These are phyloP conservation scores for Inonotus hispidus DNA, from an alignment of 1,284 basidiomycete genomes.

Conservation along the genomic window DNA sequence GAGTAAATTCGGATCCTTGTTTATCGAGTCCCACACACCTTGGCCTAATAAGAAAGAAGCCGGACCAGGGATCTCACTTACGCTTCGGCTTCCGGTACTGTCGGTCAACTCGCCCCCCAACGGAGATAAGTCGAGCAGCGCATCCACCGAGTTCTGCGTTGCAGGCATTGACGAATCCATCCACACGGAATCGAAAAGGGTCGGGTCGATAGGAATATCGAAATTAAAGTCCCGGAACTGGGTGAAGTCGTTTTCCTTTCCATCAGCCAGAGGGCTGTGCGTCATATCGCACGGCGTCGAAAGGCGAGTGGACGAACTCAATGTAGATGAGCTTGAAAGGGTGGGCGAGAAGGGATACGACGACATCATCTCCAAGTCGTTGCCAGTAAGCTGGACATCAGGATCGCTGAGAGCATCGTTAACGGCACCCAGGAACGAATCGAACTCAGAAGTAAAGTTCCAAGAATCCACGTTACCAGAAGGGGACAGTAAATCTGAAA, in stretches of 20 bases:
- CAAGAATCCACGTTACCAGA: not conserved
- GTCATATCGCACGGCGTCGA: conserved; percentile 14
- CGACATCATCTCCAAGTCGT: conserved; percentile 5
- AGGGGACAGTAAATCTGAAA: not conserved
- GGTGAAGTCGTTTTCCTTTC: conserved; percentile 7
- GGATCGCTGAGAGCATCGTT: conserved; percentile 3
- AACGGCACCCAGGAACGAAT: conserved; percentile 9
- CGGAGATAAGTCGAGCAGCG: not conserved
- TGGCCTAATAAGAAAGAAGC: not conserved
- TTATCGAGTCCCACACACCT: conserved; percentile 1
- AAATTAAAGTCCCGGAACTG: conserved; percentile 6
- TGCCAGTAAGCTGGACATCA: not conserved
- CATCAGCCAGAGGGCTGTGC: not conserved
- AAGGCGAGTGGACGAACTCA: conserved; percentile 14
- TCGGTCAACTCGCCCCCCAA: not conserved
- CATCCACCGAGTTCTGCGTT: not conserved
- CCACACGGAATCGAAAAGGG: conserved; percentile 3
- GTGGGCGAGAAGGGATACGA: conserved; percentile 3
- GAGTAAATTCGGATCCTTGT: not conserved
- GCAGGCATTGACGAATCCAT: not conserved
- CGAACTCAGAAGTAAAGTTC: conserved; percentile 2
- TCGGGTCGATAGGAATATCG: conserved; percentile 12
- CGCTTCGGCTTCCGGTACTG: not conserved
- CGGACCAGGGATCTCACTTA: not conserved
- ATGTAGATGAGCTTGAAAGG: conserved; percentile 5